These are phyloP conservation scores for Chaetomium tenue DNA, from an alignment of 495 filamentous ascomycete species.

Conservation along the genomic window DNA sequence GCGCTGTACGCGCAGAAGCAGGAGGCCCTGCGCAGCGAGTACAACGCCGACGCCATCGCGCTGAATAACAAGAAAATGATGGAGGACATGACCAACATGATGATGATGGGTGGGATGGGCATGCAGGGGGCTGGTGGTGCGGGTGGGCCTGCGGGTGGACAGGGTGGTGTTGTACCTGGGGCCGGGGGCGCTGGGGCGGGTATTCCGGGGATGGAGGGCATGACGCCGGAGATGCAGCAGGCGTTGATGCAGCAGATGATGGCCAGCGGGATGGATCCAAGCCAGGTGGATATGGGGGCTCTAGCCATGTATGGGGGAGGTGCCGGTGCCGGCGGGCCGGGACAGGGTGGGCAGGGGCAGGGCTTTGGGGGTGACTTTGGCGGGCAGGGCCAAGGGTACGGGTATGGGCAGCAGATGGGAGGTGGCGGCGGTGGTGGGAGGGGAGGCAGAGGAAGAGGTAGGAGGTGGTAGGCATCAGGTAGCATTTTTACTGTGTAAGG, in stretches of 20 bases:
- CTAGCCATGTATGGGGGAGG: slow-evolving; percentile 52
- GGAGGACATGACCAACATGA: slow-evolving; percentile 87
- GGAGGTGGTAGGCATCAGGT: slow-evolving; percentile 30
- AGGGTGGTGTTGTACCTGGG: neutral
- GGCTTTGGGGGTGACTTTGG: slow-evolving; percentile 50
- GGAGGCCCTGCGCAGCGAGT: slow-evolving; percentile 68
- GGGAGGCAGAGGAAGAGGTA: slow-evolving; percentile 45
- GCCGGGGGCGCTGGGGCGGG: neutral
- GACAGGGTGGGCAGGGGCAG: slow-evolving; percentile 50
- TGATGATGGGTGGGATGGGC: slow-evolving; percentile 61
- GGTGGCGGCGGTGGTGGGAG: slow-evolving; percentile 42
- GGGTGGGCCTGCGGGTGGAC: slow-evolving; percentile 8
- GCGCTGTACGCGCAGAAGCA: slow-evolving; percentile 91
- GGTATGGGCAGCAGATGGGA: slow-evolving; percentile 59
- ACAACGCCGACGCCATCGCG: slow-evolving; percentile 55
- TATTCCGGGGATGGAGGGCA: slow-evolving; percentile 54
- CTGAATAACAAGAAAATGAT: slow-evolving; percentile 78
- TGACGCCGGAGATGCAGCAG: slow-evolving; percentile 78
- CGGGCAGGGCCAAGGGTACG: slow-evolving; percentile 54
- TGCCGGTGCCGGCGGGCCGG: slow-evolving; percentile 37
- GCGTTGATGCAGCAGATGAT: slow-evolving; percentile 81
- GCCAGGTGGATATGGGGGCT: slow-evolving; percentile 57
- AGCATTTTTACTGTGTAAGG: neutral
- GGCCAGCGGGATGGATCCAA: slow-evolving; percentile 75
- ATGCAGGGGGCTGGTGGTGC: neutral